Evolutionary conservation across 352 stramenopile genomes (phyloP), one percentile per base, ranked within the genome.

Genomic region (Phytophthora niederhauseri): DNA sequence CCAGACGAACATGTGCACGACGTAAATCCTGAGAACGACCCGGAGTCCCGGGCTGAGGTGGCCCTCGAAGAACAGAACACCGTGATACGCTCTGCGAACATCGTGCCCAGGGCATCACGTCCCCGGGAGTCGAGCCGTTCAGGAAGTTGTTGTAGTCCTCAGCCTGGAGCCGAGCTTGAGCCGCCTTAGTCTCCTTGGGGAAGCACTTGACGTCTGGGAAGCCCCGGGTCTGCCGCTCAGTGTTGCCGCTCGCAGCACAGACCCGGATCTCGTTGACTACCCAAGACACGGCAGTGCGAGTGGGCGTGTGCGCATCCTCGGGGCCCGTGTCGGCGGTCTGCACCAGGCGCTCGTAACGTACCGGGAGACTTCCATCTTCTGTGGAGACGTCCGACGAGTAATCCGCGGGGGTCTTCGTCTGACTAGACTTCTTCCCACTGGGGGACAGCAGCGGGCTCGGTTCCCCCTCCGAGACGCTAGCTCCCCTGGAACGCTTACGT

Each of bases 161-260:
- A 19, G 19, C 0, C 9, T 2, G 17, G 20, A 51, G 14, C 7
- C 51, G 30, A 5, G 51, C 51, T 30, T 57, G 28, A 4, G 30
- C n/a, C 7, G 17, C 8, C 51, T 26, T 57, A 1, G n/a, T n/a
- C 2, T 45, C n/a, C 1, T 5, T 46, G 7, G 51, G 22, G 2
- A 57, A 15, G 9, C 51, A 57, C 51, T 57, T 57, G 30, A 26
- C 7, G 30, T 30, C 51, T 6, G 30, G 51, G 4, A 57, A 45
- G 4, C 30, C 28, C 51, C 51, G n/a, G 11, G 30, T 17, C 7
- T 57, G 51, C 0, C 15, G 17, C 4, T 14, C 12, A 4, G 15
- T 14, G 15, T 8, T 22, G 9, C 34, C 51, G 0, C 28, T 9
- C 4, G 30, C 14, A 6, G 28, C 3, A 15, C 28, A 57, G 11